Evolutionary conservation across 2,329 filamentous ascomycete species (phyloP).

Genomic region (Cercospora nicotianae): DNA sequence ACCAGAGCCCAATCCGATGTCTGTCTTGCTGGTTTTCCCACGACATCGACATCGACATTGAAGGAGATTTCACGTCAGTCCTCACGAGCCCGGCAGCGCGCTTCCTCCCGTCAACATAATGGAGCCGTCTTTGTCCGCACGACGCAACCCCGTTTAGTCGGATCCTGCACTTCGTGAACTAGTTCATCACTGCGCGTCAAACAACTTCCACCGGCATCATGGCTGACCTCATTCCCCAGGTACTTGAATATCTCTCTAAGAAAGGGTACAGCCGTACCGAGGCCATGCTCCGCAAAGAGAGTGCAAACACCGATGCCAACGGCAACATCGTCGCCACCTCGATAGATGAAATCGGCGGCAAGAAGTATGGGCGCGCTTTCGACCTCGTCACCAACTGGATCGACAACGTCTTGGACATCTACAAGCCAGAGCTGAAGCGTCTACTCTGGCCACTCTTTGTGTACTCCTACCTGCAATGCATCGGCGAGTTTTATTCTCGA

Average conservation of each 20-base stretch:
- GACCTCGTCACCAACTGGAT: slow-evolving; percentile 62
- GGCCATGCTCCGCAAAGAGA: slow-evolving; percentile 87
- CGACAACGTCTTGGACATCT: slow-evolving; percentile 87
- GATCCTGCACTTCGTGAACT: background rate
- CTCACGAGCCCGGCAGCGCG: background rate
- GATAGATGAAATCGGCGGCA: slow-evolving; percentile 68
- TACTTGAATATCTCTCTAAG: slow-evolving; percentile 94
- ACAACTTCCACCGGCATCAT: background rate
- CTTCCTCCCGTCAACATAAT: background rate
- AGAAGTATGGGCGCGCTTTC: slow-evolving; percentile 76
- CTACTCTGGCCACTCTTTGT: slow-evolving; percentile 92
- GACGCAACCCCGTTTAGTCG: background rate
- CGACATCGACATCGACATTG: background rate
- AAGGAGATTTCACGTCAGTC: background rate
- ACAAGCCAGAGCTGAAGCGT: slow-evolving; percentile 89
- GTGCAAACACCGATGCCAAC: slow-evolving; percentile 76
- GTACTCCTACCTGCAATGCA: slow-evolving; percentile 82
- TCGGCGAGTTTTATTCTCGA: slow-evolving; percentile 67
- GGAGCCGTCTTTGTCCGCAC: background rate
- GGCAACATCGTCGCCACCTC: slow-evolving; percentile 69
- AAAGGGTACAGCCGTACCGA: slow-evolving; percentile 93
- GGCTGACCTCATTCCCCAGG: slow-evolving; percentile 48
- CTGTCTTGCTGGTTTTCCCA: background rate
- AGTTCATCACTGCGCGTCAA: background rate
- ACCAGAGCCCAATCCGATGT: background rate